phyloP scores from a whole-genome alignment of 1,284 basidiomycete genomes.

The Apiotrichum veenhuisii region DNA sequence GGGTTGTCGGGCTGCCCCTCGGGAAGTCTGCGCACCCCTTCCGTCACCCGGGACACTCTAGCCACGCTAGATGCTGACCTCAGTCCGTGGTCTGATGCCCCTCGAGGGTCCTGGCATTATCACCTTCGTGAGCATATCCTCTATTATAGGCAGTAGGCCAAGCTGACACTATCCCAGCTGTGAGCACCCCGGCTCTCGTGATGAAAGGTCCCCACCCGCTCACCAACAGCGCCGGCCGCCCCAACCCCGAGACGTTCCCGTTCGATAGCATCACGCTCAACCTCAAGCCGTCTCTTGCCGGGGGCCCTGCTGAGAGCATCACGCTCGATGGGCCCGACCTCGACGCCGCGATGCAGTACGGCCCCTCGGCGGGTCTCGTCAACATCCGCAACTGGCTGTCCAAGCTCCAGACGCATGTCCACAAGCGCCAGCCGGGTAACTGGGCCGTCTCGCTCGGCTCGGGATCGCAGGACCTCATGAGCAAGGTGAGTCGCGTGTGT shows the following conservation, averaged over 20 bases:
- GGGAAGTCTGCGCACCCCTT: too few species aligned
- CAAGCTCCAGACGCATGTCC: slow-evolving; percentile 63
- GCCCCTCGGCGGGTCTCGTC: slow-evolving; percentile 67
- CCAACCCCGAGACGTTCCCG: slow-evolving; percentile 86
- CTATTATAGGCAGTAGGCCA: background rate
- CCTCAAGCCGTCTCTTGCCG: slow-evolving; percentile 52
- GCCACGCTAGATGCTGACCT: too few species aligned
- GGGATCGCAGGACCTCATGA: slow-evolving; percentile 84
- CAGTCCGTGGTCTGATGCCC: slow-evolving; percentile 64
- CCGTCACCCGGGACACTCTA: too few species aligned
- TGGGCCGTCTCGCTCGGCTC: slow-evolving; percentile 76
- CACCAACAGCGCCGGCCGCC: slow-evolving; percentile 55
- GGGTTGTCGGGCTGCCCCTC: background rate
- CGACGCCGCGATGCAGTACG: slow-evolving; percentile 68
- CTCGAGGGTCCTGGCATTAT: slow-evolving; percentile 79
- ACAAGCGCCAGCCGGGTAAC: slow-evolving; percentile 54
- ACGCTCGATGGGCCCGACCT: slow-evolving; percentile 59
- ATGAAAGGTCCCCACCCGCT: slow-evolving; percentile 22
- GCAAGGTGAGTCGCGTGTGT: slow-evolving; percentile 63
- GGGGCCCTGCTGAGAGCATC: slow-evolving; percentile 52
- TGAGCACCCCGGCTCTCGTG: background rate
- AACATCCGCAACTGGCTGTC: slow-evolving; percentile 63
- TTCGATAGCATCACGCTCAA: slow-evolving; percentile 66
- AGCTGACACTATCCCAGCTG: slow-evolving; percentile 7
- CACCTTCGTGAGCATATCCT: slow-evolving; percentile 59